Evolutionary conservation across 192 early-diverging fungal genomes (phyloP), one percentile per base, ranked within the genome.

Genomic region (Gigaspora rosea): DNA sequence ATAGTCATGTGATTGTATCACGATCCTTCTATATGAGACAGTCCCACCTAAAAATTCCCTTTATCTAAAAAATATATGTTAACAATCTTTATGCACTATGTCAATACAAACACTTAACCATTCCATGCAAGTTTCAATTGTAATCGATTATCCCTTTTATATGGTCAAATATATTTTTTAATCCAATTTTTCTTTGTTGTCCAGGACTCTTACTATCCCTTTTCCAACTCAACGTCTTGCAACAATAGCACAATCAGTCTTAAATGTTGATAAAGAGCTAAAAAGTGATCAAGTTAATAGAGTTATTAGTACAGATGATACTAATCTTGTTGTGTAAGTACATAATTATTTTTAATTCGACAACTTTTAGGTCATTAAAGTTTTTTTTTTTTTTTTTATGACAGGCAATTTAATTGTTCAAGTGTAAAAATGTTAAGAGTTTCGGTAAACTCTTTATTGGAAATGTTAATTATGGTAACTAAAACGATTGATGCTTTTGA

Each of bases 371-470:
- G 4, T 67, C 8, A 49, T 22, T 33, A 35, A 41, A 52, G 7
- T 32, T 71, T 36, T 46, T 13, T 58, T 67, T 13, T 36, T 22
- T 41, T 15, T 10, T 64, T 76, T 12, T 61, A 51, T 35, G 47
- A 48, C 57, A 87, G 86, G 47, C 32, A 73, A 27, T 85, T 85
- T 77, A 76, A 81, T 3, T 80, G 82, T 57, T 12, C 68, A 8
- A 79, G 75, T 16, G 57, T 80, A 9, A 80, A 80, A 33, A 83
- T 84, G 78, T 74, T 88, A 22, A 80, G 86, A 48, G 84, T 86
- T 15, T 80, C 86, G 15, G 80, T 82, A 12, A 86, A 84, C n/a
- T 81, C 85, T 4, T 85, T 88, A 52, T 79, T 88, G 49, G 86
- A 88, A 33, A 82, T 85, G 78, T 22, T 88, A 33, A 78, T 71